Evolutionary conservation across 75 land plant species (phyloP).

Genomic region (Adiantum capillusveneris): DNA sequence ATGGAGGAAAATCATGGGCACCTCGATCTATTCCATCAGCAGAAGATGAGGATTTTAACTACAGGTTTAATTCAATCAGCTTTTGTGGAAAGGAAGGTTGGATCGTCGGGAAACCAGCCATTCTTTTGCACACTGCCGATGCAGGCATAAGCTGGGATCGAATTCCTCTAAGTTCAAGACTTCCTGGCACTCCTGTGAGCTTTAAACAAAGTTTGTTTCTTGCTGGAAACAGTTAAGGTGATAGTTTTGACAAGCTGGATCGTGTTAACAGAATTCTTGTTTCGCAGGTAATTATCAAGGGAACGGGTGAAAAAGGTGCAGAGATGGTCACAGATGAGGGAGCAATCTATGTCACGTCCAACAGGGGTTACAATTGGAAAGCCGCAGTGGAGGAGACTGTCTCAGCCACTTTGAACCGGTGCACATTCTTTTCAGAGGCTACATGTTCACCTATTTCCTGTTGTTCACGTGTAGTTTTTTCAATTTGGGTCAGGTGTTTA

Average conservation of each 20-base stretch:
- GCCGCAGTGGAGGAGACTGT: constrained; percentile 99
- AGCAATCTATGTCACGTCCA: constrained; percentile 89
- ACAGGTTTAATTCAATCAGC: constrained; percentile 90
- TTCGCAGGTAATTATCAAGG: constrained; percentile 78
- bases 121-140: constrained; percentile 82
- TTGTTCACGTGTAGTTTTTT: background rate
- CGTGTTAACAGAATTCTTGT: no score
- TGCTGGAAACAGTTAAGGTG: no score
- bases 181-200: constrained; percentile 94
- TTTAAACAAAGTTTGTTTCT: background rate
- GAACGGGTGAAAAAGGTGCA: constrained; percentile 86
- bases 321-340: constrained; percentile 99
- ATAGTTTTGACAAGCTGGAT: no score
- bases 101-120: constrained; percentile 97
- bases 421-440: background rate
- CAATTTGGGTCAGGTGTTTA: no score
- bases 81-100: constrained; percentile 94
- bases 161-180: constrained; percentile 81
- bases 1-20: constrained; percentile 85
- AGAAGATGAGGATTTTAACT: constrained; percentile 98
- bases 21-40: constrained; percentile 90
- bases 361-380: constrained; percentile 94
- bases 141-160: constrained; percentile 90
- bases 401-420: constrained; percentile 95
- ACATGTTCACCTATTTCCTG: background rate